Evolutionary conservation across 495 filamentous ascomycete genomes (phyloP).

Genomic region (Tuber brumale): DNA sequence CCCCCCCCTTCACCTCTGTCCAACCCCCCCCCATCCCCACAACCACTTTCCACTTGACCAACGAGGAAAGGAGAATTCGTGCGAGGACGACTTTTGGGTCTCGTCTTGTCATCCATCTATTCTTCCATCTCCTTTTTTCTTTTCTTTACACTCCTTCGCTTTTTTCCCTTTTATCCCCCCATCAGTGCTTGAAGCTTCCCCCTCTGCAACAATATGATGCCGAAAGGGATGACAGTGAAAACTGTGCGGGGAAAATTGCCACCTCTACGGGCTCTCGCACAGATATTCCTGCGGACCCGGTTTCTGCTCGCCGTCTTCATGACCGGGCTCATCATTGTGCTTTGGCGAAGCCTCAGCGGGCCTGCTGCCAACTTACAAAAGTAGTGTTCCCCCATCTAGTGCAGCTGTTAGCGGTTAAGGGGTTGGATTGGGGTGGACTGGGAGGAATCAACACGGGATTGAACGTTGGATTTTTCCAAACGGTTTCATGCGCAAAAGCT

Average conservation of each 20-base stretch:
- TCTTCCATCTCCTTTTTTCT: conserved; percentile 6
- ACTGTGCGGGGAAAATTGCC: conserved; percentile 74
- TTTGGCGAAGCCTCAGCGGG: conserved; percentile 81
- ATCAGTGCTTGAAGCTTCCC: conserved; percentile 40
- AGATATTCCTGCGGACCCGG: conserved; percentile 69
- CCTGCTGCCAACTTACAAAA: conserved; percentile 87
- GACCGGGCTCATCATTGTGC: conserved; percentile 64
- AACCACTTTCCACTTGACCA: neutral
- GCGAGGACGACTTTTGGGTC: neutral
- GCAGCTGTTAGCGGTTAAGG: conserved; percentile 13
- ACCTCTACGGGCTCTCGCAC: conserved; percentile 70
- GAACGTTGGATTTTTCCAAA: conserved; percentile 10
- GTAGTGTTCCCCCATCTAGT: conserved; percentile 46
- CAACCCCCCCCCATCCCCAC: neutral
- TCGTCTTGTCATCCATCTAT: neutral
- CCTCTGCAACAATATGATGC: conserved; percentile 41
- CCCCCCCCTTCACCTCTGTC: neutral
- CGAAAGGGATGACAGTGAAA: conserved; percentile 68
- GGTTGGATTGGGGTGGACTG: conserved; percentile 1
- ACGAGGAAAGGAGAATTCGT: neutral
- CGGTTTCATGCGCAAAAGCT: neutral
- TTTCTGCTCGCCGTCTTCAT: conserved; percentile 70
- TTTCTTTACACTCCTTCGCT: conserved; percentile 31
- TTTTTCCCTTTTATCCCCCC: conserved; percentile 34
- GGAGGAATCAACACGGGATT: neutral